Conservation (phyloP, 805 yeast genomes). For the Cyberlindnera maritima region DNA sequence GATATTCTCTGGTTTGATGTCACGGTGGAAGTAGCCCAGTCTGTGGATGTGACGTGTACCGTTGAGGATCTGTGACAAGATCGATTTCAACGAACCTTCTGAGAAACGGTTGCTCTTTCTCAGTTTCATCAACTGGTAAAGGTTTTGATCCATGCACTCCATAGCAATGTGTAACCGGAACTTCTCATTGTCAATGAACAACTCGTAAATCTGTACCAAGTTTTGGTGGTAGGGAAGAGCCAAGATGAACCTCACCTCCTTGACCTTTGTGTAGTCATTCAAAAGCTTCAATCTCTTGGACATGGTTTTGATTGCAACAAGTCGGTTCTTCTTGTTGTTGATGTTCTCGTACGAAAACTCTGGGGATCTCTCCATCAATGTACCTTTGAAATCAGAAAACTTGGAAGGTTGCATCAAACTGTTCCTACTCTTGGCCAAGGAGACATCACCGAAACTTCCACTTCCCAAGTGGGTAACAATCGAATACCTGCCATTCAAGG, state of each 20-base stretch:
- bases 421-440: constrained; percentile 51
- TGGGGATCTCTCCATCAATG: constrained; percentile 45
- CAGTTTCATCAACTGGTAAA: constrained; percentile 71
- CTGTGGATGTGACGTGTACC: constrained; percentile 83
- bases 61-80: constrained; percentile 65
- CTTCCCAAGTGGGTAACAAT: constrained; percentile 56
- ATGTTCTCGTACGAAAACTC: constrained; percentile 30
- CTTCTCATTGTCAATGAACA: constrained; percentile 65
- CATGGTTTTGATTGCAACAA: constrained; percentile 85
- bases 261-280: constrained; percentile 54
- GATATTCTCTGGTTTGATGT: constrained; percentile 91
- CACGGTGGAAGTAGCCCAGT: constrained; percentile 75
- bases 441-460: constrained; percentile 76
- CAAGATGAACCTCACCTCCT: constrained; percentile 66
- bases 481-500: constrained; percentile 44
- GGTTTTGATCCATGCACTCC: constrained; percentile 84
- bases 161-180: constrained; percentile 74
- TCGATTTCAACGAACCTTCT: constrained; percentile 56
- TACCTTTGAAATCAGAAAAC: constrained; percentile 28
- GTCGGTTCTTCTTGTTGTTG: constrained; percentile 32
- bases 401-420: constrained; percentile 17
- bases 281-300: constrained; percentile 49
- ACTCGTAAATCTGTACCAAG: constrained; percentile 72
- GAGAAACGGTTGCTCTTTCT: constrained; percentile 55
- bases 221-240: constrained; percentile 69